Evolutionary conservation across 2,329 filamentous ascomycete genomes (phyloP), one percentile per base, ranked within the genome.

Genomic region (Seiridium unicorne): DNA sequence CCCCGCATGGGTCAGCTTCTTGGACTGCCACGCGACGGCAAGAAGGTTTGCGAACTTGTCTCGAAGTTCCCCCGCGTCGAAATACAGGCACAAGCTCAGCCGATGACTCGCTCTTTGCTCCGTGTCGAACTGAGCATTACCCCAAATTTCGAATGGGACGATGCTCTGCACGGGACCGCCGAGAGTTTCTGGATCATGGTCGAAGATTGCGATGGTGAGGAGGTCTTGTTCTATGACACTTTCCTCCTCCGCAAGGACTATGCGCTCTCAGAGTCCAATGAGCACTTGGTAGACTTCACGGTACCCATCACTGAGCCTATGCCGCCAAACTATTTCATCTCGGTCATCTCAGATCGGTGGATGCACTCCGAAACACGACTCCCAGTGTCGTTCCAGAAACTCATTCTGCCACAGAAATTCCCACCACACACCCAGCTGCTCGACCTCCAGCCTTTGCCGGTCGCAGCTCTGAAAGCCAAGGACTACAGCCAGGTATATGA

Each of bases 251-350:
- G 94, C 48, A 93, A 90, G 71, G 92, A 97, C 63, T 97, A 96
- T 70, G 93, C 93, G 4, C 80, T 87, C 61, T 84, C 89, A 1
- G 94, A 98, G 69, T 85, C 89, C 73, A 97, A 94, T 64, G 94
- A 98, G 77, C 95, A 99, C 75, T 77, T 97, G 9, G 90, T 99
- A 35, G 95, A 99, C 67, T 95, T 99, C 68, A 98, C 94, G 0
- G 94, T 98, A 3, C 91, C 95, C 0, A 96, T 99, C 66, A 93
- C 92, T 0, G 95, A 99, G 67, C 96, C 96, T 0, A 96, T 98
- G 91, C 95, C 95, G 11, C 95, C 96, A 0, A 96, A 99, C 74
- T 99, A 99, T 79, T 99, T 99, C 77, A 92, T 99, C 69, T 95
- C 93, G 0, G 86, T 99, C 44, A 79, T 97, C 26, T 98, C 94